Percentiles rank a stretch among this genome's conserved stretches.
Conservation (phyloP, 2,329 filamentous ascomycete species). For the Venturia nashicola region DNA sequence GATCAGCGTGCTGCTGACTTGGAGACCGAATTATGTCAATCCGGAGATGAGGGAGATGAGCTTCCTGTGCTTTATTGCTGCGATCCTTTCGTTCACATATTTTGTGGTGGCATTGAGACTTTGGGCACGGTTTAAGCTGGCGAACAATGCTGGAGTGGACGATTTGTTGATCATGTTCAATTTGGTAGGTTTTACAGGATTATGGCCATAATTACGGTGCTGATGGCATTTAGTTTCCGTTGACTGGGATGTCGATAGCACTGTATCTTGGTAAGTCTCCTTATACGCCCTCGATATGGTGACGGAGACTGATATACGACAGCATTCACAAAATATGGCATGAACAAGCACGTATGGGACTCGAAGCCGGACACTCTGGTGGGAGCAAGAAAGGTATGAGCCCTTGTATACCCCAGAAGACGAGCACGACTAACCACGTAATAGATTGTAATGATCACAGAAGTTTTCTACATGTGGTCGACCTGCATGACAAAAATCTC, state of each 20-base stretch:
- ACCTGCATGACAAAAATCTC: constrained; percentile 14
- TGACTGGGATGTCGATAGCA: constrained; percentile 11
- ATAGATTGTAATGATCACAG: not conserved
- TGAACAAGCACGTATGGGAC: constrained; percentile 8
- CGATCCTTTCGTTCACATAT: constrained; percentile 12
- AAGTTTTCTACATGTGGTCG: constrained; percentile 11
- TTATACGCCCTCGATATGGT: too few relatives aligned
- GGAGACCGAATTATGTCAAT: not conserved
- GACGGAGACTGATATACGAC: not conserved
- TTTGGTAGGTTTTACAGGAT: constrained; percentile 15
- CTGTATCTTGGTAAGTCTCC: not conserved
- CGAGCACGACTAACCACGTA: not conserved
- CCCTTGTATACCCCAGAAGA: not conserved
- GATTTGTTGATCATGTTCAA: constrained; percentile 14
- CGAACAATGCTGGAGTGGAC: constrained; percentile 12
- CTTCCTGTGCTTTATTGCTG: not conserved
- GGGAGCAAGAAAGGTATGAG: not conserved
- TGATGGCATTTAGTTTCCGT: constrained; percentile 10
- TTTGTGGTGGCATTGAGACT: constrained; percentile 13
- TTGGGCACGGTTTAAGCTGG: constrained; percentile 13
- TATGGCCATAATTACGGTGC: not conserved
- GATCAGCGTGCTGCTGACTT: constrained; percentile 1
- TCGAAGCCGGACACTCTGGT: constrained; percentile 4
- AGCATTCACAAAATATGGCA: constrained; percentile 2
- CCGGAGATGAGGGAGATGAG: not conserved